Base-by-base conservation (phyloP, 2,329 filamentous ascomycete genomes). In the Colletotrichum cereale region DNA sequence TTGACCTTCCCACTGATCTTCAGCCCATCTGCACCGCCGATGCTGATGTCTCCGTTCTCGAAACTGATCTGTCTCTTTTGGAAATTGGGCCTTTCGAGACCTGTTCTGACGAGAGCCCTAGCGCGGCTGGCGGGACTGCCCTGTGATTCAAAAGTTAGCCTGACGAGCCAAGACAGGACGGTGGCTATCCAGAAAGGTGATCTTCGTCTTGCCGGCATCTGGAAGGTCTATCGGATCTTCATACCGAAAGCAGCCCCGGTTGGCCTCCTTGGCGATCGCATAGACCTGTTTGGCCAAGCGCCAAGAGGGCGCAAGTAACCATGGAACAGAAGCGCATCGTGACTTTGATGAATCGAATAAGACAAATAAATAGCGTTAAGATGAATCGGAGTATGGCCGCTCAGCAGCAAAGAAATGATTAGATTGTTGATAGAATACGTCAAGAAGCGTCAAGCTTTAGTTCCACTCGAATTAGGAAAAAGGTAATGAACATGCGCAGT, bases 191-290 rank as follows among this genome's bases (percentile, higher is more conserved):
- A n/a, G n/a, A 36, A 29, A 36, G 12, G 24, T 26, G 29, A 12
- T 36, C 2, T 38, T 21, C 5, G 10, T 38, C 42, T 18, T 10
- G 42, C 29, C 21, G 4, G 21, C 29, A 61, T 0, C 34, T n/a
- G 21, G 8, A 14, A 18, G 14, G 29, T 24, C 7, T 21, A 36
- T 11, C 7, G 4, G 29, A 3, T 18, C 16, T 11, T 31, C 68
- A 58, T 34, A 71, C 68, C 38, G 63, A 67, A 2, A 62, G 58
- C 12, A 58, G 24, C 5, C 53, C 47, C 26, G 18, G 44, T 34
- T 67, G 68, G 64, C 68, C 58, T 48, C 47, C 68, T 71, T 71
- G 68, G 64, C 68, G 57, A 58, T 68, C 65, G 44, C 68, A 71
- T 29, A 71, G 42, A 1, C 64, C 64, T 21, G 56, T 53, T 2